Evolutionary conservation across 768 basidiomycete genomes (phyloP), one percentile per base, ranked within the genome.

Genomic region (Suillus paluster): DNA sequence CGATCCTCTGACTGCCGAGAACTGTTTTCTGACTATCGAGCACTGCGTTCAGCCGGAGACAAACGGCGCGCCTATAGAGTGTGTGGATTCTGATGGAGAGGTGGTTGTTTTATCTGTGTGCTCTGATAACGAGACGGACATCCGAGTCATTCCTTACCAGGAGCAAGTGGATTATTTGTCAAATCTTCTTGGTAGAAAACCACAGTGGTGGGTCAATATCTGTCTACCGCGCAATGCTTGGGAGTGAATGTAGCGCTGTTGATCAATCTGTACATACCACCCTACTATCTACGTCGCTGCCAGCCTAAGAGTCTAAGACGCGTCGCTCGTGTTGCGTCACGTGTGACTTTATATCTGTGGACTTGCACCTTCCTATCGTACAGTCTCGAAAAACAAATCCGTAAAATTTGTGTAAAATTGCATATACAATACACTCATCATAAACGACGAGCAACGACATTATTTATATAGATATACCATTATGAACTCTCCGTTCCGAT

Each of bases 321-420:
- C n/a, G n/a, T n/a, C n/a, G n/a, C n/a, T n/a, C n/a, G n/a, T n/a
- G n/a, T n/a, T n/a, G n/a, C n/a, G n/a, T n/a, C n/a, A n/a, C n/a
- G n/a, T n/a, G n/a, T n/a, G n/a, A n/a, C n/a, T n/a, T n/a, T n/a
- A n/a, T n/a, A n/a, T n/a, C n/a, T n/a, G n/a, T n/a, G n/a, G n/a
- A n/a, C n/a, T n/a, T n/a, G n/a, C n/a, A n/a, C n/a, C n/a, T n/a
- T n/a, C n/a, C n/a, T n/a, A n/a, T n/a, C n/a, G n/a, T n/a, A n/a
- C n/a, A n/a, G n/a, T n/a, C n/a, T n/a, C n/a, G n/a, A 30, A 30
- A 30, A 30, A 30, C 4, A 50, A 50, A 50, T 50, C 49, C 30
- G 30, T 50, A 33, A 50, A 30, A 50, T 50, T 50, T 50, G 27
- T 19, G 30, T 50, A 33, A 50, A 30, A 50, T 50, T 50, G 49